Percentiles rank a stretch among this genome's conserved stretches.
These are phyloP conservation scores for Glycyrrhiza uralensis DNA, from an alignment of 306 rosid genomes.

Conservation along the genomic window DNA sequence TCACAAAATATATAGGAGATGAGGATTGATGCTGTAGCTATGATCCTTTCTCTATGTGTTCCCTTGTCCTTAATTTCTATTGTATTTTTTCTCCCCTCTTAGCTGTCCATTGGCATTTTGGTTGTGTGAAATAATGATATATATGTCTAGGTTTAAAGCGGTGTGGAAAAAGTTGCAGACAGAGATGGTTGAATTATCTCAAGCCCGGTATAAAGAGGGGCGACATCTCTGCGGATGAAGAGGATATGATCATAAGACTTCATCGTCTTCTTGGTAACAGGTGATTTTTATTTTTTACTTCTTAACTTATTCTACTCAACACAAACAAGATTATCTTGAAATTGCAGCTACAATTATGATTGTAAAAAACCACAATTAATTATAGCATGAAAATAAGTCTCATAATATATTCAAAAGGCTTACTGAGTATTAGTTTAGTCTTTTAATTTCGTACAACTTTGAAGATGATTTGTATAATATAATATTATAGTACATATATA, in stretches of 20 bases:
- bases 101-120: background rate
- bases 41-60: too few relatives aligned
- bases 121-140: background rate
- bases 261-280: conserved; percentile 57
- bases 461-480: too few relatives aligned
- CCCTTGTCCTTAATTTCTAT: background rate
- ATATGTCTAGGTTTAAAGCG: conserved; percentile 44
- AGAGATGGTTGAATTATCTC: conserved; percentile 45
- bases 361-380: too few relatives aligned
- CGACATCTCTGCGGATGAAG: conserved; percentile 35
- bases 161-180: conserved; percentile 44
- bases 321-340: too few relatives aligned
- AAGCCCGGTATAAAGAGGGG: conserved; percentile 44
- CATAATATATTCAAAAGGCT: background rate
- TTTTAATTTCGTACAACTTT: background rate
- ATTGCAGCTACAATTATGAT: too few relatives aligned
- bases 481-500: too few relatives aligned
- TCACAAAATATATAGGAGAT: too few relatives aligned
- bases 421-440: background rate
- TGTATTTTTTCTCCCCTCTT: background rate
- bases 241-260: conserved; percentile 50
- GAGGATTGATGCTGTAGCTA: too few relatives aligned
- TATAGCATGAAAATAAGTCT: too few relatives aligned
- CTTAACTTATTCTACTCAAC: background rate
- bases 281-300: background rate